Base-by-base conservation (phyloP, 2,329 filamentous ascomycete species). In the Cladosporium sp. region DNA sequence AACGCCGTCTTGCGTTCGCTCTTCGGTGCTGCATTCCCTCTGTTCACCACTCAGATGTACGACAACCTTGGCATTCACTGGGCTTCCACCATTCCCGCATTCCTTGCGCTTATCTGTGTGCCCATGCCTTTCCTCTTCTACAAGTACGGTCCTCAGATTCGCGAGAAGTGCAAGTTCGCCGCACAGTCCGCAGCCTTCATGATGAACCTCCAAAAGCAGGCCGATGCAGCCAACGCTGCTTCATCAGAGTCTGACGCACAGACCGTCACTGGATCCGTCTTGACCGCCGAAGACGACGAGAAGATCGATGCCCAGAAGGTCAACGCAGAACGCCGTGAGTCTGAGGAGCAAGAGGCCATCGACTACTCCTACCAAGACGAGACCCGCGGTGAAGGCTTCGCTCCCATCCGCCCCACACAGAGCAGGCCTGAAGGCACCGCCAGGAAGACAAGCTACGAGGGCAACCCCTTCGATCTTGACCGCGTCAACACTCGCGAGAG, bases 1-100 rank as follows among this genome's bases (percentile, higher is more conserved):
- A 92, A 93, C 78, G 91, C 91, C 0, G 90, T 96, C 73, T 79
- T 96, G 43, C 88, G 92, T 70, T 93, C 90, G 0, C 81, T 93
- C 10, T 90, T 89, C 68, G 92, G 91, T 68, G 91, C 91, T 2
- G 88, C 84, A 1, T 95, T 96, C 81, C 92, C 92, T 0, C 84
- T 95, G 1, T 95, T 95, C 75, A 87, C 90, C 0, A 84, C 82
- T 1, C 88, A 91, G 72, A 91, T 83, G 81, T 83, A 83, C 71
- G 58, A 66, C 60, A 66, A 65, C 28, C 65, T 73, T 1, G 89
- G 91, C 57, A 88, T 90, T 64, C 89, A 93, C 79, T 93, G 91
- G 91, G 91, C 89, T 1, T 87, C 84, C 36, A 87, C 86, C 0
- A 80, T 94, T 16, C 91, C 90, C 0, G 91, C 88, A 0, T 93